phyloP scores from a whole-genome alignment of 139 green algal species.

The Chlamydomonas sphaeroides region DNA sequence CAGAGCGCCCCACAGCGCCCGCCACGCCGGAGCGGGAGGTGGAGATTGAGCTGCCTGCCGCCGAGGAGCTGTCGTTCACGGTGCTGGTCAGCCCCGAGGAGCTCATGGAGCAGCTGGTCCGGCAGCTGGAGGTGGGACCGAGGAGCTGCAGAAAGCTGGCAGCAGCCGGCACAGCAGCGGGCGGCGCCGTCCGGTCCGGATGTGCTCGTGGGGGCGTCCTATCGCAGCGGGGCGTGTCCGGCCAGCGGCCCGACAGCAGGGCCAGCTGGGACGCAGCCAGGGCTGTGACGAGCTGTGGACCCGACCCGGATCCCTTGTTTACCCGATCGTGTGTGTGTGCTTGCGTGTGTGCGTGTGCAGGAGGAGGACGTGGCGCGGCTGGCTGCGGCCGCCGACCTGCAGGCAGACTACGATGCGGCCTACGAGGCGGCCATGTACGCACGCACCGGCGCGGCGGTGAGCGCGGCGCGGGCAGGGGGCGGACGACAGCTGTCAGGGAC shows the following conservation, averaged over 20 bases:
- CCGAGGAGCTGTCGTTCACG: conserved; percentile 2
- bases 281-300: too few species aligned
- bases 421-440: conserved; percentile 25
- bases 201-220: too few species aligned
- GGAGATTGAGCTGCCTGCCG: conserved; percentile 6
- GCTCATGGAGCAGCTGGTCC: conserved; percentile 36
- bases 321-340: background rate
- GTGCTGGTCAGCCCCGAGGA: conserved; percentile 23
- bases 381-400: conserved; percentile 15
- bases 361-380: conserved; percentile 52
- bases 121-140: conserved; percentile 47
- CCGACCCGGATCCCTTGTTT: background rate
- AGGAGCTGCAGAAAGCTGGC: too few species aligned
- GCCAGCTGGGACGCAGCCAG: too few species aligned
- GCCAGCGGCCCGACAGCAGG: too few species aligned
- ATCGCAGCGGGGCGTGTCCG: too few species aligned
- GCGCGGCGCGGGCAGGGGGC: background rate
- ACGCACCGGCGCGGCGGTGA: background rate
- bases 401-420: conserved; percentile 4
- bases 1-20: conserved; percentile 11
- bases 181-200: too few species aligned
- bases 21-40: conserved; percentile 17
- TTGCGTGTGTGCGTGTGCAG: background rate
- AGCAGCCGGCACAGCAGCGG: too few species aligned
- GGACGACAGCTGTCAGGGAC: too few species aligned